These are phyloP conservation scores for Acarospora socialis DNA, from an alignment of 2,329 filamentous ascomycete genomes.

Conservation along the genomic window DNA sequence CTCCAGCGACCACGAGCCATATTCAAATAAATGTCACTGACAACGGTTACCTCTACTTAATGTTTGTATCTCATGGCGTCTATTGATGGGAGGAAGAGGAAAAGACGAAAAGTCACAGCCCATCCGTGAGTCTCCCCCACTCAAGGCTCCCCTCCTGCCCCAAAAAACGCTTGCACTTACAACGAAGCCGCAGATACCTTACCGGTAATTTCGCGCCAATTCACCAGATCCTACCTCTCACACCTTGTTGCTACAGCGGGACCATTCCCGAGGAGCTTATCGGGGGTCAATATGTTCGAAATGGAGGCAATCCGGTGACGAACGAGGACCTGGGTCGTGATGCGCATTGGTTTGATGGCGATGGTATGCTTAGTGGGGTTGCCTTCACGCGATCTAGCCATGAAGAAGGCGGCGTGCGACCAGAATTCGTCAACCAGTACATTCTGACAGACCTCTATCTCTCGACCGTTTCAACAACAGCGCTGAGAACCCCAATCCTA, in stretches of 20 bases:
- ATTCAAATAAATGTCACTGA: too few relatives aligned
- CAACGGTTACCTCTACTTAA: conserved; percentile 1
- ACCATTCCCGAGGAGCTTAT: conserved; percentile 48
- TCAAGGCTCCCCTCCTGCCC: too few relatives aligned
- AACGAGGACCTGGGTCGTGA: conserved; percentile 47
- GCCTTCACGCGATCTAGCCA: conserved; percentile 34
- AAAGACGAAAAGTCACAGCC: too few relatives aligned
- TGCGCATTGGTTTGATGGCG: conserved; percentile 61
- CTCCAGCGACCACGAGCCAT: too few relatives aligned
- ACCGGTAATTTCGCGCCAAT: conserved; percentile 58
- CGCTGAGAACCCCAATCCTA: conserved; percentile 42
- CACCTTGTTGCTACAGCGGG: conserved; percentile 43
- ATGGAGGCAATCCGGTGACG: conserved; percentile 53
- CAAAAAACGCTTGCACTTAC: too few relatives aligned
- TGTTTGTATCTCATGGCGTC: conserved; percentile 2
- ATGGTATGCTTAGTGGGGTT: conserved; percentile 60
- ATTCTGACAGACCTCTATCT: conserved; percentile 53
- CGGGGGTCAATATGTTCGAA: conserved; percentile 58
- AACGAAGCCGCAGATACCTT: conserved; percentile 44
- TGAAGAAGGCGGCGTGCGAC: conserved; percentile 30
- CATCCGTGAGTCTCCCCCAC: too few relatives aligned
- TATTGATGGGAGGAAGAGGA: conserved; percentile 7
- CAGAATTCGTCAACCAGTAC: conserved; percentile 56
- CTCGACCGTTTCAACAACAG: conserved; percentile 34
- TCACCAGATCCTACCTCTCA: conserved; percentile 39